Evolutionary conservation across 2,329 filamentous ascomycete genomes (phyloP), one percentile per base, ranked within the genome.

Genomic region (Dendryphion nanum): DNA sequence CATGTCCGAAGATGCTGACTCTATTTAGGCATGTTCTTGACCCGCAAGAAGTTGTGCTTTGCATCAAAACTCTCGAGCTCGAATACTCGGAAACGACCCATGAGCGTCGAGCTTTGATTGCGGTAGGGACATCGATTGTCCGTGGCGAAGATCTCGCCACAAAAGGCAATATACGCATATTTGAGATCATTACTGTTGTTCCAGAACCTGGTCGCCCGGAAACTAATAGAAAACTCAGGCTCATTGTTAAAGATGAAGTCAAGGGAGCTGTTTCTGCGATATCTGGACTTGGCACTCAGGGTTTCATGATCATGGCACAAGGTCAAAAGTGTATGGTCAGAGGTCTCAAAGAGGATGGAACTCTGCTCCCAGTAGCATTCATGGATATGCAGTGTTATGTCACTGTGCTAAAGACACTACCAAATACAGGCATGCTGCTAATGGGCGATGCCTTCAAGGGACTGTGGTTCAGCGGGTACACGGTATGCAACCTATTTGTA

Each of bases 301-400:
- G 86, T 1, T 89, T 91, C 50, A 82, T 94, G 75, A 83, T 93
- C 45, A 86, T 86, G 28, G 89, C 90, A 0, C 93, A 98, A 61
- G 93, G 93, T 1, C 90, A 96, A 58, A 98, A 98, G 67, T 91
- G 89, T 63, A 94, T 98, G 86, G 89, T 98, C 1, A 79, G 93
- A 42, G 93, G 93, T 28, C 76, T 98, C 3, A 96, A 96, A 63
- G 93, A 98, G 64, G 93, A 98, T 60, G 89, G 90, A 1, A 89
- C 86, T 1, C 77, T 97, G 36, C 74, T 97, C 1, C 93, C 93
- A 0, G 91, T 98, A 3, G 93, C 93, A 0, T 98, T 98, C 60
- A 86, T 98, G 76, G 93, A 98, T 58, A 94, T 96, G 82, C 93
- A 88, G 68, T 94, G 87, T 66, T 93, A 95, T 56, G 88, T 95